These are phyloP conservation scores for Aristolochia contorta DNA, from an alignment of 164 flowering plant genomes.

Conservation along the genomic window DNA sequence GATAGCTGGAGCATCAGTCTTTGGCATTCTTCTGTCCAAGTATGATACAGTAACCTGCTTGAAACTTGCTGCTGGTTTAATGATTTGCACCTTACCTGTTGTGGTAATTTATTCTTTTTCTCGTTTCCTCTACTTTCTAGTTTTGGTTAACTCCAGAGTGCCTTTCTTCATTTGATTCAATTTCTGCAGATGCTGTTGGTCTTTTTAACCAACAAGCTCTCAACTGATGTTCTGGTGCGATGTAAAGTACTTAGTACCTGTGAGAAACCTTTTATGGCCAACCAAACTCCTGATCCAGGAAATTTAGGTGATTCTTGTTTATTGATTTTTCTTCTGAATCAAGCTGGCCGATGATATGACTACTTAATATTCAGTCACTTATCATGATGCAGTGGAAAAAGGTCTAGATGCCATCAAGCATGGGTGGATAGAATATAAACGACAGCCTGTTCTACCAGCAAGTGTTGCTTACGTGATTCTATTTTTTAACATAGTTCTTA, in stretches of 20 bases:
- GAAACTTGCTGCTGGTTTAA: constrained; percentile 74
- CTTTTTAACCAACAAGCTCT: constrained; percentile 80
- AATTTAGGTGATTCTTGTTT: constrained; percentile 31
- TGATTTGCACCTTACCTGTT: constrained; percentile 72
- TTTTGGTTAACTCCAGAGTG: background rate
- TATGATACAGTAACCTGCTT: constrained; percentile 86
- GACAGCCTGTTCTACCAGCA: constrained; percentile 98
- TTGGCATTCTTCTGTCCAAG: constrained; percentile 84
- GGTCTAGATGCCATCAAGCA: constrained; percentile 64
- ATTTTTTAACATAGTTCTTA: constrained; percentile 79
- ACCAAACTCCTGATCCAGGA: constrained; percentile 16
- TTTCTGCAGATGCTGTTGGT: constrained; percentile 50
- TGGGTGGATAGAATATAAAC: constrained; percentile 88
- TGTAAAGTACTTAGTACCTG: constrained; percentile 36
- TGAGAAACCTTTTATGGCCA: constrained; percentile 21
- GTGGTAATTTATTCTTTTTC: constrained; percentile 41
- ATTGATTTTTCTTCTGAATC: background rate
- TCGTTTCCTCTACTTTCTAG: background rate
- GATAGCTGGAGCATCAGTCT: constrained; percentile 90
- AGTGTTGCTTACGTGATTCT: constrained; percentile 93
- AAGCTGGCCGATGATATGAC: background rate
- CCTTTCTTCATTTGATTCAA: background rate
- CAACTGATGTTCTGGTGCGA: constrained; percentile 86
- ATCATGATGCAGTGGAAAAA: constrained; percentile 30
- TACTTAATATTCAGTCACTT: background rate